Percentiles rank a stretch among this genome's conserved stretches.
phyloP scores from a whole-genome alignment of 345 rosid species.

The Kandelia obovata region DNA sequence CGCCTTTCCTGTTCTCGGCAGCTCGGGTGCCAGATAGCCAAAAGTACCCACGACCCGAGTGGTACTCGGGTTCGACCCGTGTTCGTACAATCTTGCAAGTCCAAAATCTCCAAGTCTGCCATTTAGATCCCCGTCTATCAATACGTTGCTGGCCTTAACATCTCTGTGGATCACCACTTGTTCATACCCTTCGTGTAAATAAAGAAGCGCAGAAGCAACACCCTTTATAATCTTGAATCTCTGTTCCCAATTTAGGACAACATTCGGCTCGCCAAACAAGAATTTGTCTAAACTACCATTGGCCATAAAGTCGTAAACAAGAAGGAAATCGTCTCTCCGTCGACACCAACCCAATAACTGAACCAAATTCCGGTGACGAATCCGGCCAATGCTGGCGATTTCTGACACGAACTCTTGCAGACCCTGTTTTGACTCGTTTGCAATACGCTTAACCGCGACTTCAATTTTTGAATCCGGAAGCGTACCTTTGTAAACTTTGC shows the following conservation, averaged over 20 bases:
- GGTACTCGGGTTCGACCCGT: constrained; percentile 23
- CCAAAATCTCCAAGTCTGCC: constrained; percentile 26
- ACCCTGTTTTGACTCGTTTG: constrained; percentile 26
- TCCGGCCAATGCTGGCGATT: constrained; percentile 22
- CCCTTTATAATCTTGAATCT: constrained; percentile 25
- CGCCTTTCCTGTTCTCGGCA: constrained; percentile 27
- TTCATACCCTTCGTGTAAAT: constrained; percentile 25
- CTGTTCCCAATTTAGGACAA: constrained; percentile 22
- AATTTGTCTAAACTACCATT: constrained; percentile 22
- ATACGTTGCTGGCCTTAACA: constrained; percentile 22
- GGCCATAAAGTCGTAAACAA: constrained; percentile 27
- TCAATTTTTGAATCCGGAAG: constrained; percentile 14
- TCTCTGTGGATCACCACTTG: constrained; percentile 28
- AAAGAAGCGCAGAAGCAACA: constrained; percentile 24
- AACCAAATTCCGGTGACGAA: constrained; percentile 27
- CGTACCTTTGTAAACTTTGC: constrained; percentile 23
- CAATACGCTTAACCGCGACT: constrained; percentile 26
- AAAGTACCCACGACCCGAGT: constrained; percentile 27
- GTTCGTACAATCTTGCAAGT: constrained; percentile 23
- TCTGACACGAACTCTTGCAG: constrained; percentile 22
- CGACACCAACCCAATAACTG: constrained; percentile 27
- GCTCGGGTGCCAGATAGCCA: constrained; percentile 27
- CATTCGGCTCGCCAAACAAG: constrained; percentile 20
- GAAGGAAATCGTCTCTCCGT: constrained; percentile 16
- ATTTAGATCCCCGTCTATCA: constrained; percentile 17